These are phyloP conservation scores for Trichoderma erinaceum DNA, from an alignment of 495 filamentous ascomycete species.

Conservation along the genomic window DNA sequence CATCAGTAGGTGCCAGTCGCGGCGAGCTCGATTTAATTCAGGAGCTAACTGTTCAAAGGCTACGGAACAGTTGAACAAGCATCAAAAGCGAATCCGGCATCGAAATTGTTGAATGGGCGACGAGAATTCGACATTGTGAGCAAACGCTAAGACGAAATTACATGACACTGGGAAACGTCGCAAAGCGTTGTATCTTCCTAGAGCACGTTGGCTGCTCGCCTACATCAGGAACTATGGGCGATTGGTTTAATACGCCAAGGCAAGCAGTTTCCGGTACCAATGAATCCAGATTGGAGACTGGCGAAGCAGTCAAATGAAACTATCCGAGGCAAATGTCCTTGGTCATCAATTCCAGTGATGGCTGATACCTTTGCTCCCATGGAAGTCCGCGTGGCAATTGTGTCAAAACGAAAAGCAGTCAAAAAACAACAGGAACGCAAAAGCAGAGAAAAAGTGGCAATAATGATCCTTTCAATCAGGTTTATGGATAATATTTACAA, in stretches of 20 bases:
- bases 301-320: neutral
- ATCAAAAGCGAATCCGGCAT: too few relatives aligned
- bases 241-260: neutral
- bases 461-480: conserved; percentile 25
- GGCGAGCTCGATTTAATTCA: too few relatives aligned
- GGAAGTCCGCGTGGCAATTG: neutral
- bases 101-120: too few relatives aligned
- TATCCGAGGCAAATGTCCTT: neutral
- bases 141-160: too few relatives aligned
- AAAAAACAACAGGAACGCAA: neutral
- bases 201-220: too few relatives aligned
- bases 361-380: neutral
- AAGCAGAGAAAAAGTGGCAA: conserved; percentile 25
- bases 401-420: neutral
- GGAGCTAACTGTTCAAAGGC: too few relatives aligned
- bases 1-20: too few relatives aligned
- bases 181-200: too few relatives aligned
- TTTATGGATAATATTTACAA: conserved; percentile 7
- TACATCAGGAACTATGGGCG: too few relatives aligned
- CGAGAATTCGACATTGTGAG: too few relatives aligned
- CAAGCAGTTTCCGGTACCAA: neutral
- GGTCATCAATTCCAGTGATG: neutral
- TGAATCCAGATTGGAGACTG: neutral
- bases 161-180: too few relatives aligned
- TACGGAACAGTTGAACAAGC: too few relatives aligned